Evolutionary conservation across 495 filamentous ascomycete species (phyloP), one percentile per base, ranked within the genome.

Genomic region (Tuber microsphaerosporum): DNA sequence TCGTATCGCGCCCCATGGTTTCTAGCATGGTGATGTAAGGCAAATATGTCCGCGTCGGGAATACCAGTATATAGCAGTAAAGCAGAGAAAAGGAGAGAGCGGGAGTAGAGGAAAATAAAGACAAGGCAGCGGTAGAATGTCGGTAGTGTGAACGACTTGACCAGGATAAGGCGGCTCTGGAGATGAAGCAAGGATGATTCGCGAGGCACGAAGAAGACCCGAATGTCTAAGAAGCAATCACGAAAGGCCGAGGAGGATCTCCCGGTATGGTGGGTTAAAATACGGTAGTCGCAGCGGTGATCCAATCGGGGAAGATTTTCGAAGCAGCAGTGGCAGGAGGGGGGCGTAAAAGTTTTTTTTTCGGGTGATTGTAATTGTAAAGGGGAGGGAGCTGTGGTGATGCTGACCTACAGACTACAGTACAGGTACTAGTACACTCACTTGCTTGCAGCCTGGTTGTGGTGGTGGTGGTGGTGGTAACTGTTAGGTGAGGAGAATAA

Each of bases 1-100:
- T 89, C 70, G 82, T 85, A 73, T 89, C 89, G 79, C 89, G 87
- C 76, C 84, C 83, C 87, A 87, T 88, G 74, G 78, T 83, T 81
- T 81, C 34, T 56, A 45, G 73, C 42, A 70, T 46, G 61, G 42
- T 65, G 46, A 26, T 42, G 17, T 43, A 69, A 22, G 44, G 69
- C 26, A 22, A n/a, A 56, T 70, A 74, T 74, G 71, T 65, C 42
- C 71, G 42, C 34, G n/a, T 44, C 17, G n/a, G 68, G 43, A 42
- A 42, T 69, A 70, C 65, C 34, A 70, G 56, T 56, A 56, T 65
- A 37, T 56, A 65, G 20, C 37, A 37, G 37, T 20, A 75, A 77
- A 75, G 77, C 76, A 77, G 78, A 74, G 71, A 43, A 71, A 77
- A 72, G 71, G 75, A 81, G 80, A 71, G 75, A 75, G 73, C 51